Percentiles rank a stretch among this genome's conserved stretches.
These are phyloP conservation scores for Dicorynia guianensis DNA, from an alignment of 306 rosid species.

Conservation along the genomic window DNA sequence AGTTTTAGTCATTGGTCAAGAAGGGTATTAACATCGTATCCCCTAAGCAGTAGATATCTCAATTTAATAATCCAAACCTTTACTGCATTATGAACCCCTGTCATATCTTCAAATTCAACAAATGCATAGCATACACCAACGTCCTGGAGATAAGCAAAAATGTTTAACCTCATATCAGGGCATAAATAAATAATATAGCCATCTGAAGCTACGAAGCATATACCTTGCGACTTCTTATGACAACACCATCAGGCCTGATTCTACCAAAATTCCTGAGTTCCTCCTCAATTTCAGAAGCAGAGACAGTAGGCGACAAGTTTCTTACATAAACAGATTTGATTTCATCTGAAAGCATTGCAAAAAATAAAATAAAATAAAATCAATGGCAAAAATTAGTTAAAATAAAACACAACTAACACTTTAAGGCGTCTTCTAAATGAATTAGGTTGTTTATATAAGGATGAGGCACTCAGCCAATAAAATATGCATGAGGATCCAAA, in stretches of 20 bases:
- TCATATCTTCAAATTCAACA: slow-evolving; percentile 88
- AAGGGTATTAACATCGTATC: not conserved
- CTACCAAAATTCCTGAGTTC: slow-evolving; percentile 73
- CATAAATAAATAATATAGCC: slow-evolving; percentile 21
- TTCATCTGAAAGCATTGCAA: slow-evolving; percentile 55
- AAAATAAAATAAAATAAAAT: slow-evolving; percentile 19
- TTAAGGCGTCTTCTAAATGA: slow-evolving; percentile 6
- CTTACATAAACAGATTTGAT: slow-evolving; percentile 81
- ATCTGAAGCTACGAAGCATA: slow-evolving; percentile 17
- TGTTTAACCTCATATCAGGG: slow-evolving; percentile 29
- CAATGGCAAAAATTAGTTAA: not conserved
- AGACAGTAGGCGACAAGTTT: slow-evolving; percentile 74
- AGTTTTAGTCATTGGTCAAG: not conserved
- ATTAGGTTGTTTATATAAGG: not conserved
- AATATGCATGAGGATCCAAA: slow-evolving; percentile 10
- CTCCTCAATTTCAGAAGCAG: slow-evolving; percentile 77
- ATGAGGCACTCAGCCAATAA: not conserved
- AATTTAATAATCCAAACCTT: slow-evolving; percentile 60
- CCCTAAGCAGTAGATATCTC: not conserved
- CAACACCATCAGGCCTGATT: slow-evolving; percentile 70
- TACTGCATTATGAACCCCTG: slow-evolving; percentile 89
- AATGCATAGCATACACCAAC: slow-evolving; percentile 98
- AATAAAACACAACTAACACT: not conserved
- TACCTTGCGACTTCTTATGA: slow-evolving; percentile 84
- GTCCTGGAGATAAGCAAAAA: slow-evolving; percentile 65